Base-by-base conservation (phyloP, 169 alveolate species). In the Haemoproteus tartakovskyi region DNA sequence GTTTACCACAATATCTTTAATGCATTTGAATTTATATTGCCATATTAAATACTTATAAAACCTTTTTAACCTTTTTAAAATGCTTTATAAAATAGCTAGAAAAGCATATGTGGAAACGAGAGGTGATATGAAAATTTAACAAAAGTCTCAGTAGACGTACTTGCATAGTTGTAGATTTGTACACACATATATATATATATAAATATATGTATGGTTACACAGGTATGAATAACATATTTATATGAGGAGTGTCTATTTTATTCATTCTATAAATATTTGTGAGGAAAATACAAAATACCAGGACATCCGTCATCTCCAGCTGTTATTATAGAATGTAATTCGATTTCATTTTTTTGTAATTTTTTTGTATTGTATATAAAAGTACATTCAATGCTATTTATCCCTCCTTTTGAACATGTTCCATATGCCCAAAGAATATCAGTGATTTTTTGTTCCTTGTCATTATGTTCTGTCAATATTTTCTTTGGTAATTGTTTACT, bases 381-480 rank as follows among this genome's bases (percentile, higher is more conserved):
- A 56, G 46, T 74, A 37, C 84, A 74, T 30, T 74, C 84, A 18
- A 74, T 74, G 29, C 84, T 56, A 48, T 74, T 74, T 48, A 74
- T 57, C 27, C 84, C 84, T 18, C 84, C 84, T 26, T 74, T 74
- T 22, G 47, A 43, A 26, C 84, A 74, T 2, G 62, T 62, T 14
- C 84, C 84, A 59, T 56, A 74, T 27, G 78, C 84, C 84, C 84
- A 74, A n/a, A 74, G 46, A 11, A 74, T 74, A 38, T 74, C 78
- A 30, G 37, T 50, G 12, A 30, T 18, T 33, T 33, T 33, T 9
- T 33, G 43, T 33, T 33, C 43, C 9, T 33, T 33, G n/a, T n/a
- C n/a, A 5, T 33, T 5, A 6, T 33, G 43, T 33, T 33, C 43
- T 5, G 9, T 6, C 43, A 6, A 9, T 9, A 6, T 5, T 33